phyloP scores from a whole-genome alignment of 2,329 filamentous ascomycete genomes.

The Lanzia echinophila region DNA sequence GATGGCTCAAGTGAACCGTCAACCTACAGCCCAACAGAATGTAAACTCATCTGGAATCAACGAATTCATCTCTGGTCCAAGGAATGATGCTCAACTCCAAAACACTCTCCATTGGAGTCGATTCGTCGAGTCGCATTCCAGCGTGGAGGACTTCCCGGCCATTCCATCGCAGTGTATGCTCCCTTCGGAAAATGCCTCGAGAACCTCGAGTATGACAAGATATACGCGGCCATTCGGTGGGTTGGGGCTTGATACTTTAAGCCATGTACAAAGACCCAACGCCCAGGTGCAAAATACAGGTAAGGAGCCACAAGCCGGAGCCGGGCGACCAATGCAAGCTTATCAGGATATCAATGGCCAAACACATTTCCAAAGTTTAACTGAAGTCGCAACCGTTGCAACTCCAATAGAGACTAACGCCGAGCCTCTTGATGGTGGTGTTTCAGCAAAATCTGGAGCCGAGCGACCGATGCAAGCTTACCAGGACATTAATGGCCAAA shows the following conservation, averaged over 20 bases:
- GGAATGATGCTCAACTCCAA: constrained; percentile 15
- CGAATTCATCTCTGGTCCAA: constrained; percentile 1
- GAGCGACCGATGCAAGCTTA: constrained; percentile 21
- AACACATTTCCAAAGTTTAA: constrained; percentile 24
- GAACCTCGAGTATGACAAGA: constrained; percentile 20
- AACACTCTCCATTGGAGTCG: constrained; percentile 26
- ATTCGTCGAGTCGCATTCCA: constrained; percentile 21
- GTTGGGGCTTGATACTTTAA: constrained; percentile 23
- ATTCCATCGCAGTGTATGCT: constrained; percentile 33
- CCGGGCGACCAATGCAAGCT: constrained; percentile 18
- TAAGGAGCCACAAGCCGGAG: constrained; percentile 1
- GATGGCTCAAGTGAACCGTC: constrained; percentile 10
- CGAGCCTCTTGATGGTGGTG: too few relatives aligned
- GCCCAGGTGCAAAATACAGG: constrained; percentile 4
- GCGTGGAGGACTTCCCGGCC: constrained; percentile 24
- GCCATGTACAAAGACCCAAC: constrained; percentile 19
- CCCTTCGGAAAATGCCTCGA: constrained; percentile 28
- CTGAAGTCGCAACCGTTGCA: constrained; percentile 14
- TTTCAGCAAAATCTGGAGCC: not conserved
- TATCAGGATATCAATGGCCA: constrained; percentile 26
- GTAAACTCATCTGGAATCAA: constrained; percentile 1
- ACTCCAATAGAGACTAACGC: too few relatives aligned
- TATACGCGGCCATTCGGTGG: constrained; percentile 25
- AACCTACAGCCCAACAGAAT: not conserved
- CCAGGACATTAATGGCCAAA: constrained; percentile 23